A percentile compares a stretch with the other conserved stretches of the same genome.
These are phyloP conservation scores for Geosmithia putterillii DNA, from an alignment of 2,329 filamentous ascomycete species.

Conservation along the genomic window DNA sequence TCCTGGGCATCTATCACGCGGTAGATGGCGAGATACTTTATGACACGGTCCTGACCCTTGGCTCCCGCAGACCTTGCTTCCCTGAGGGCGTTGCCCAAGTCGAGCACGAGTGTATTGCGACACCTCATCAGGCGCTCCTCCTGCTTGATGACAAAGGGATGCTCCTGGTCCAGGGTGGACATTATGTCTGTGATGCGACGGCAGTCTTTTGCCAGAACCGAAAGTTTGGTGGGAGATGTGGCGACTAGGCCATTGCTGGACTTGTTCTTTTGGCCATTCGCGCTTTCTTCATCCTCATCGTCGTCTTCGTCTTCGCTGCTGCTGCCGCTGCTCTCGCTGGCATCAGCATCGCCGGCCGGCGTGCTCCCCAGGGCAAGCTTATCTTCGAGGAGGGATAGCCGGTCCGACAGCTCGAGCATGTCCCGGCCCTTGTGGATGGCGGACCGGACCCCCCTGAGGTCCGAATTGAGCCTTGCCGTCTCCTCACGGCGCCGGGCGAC, in stretches of 20 bases:
- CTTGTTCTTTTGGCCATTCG: slow-evolving; percentile 8
- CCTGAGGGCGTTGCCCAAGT: slow-evolving; percentile 36
- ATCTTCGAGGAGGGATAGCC: slow-evolving; percentile 51
- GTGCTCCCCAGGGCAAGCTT: slow-evolving; percentile 41
- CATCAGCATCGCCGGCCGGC: slow-evolving; percentile 5
- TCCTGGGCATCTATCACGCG: slow-evolving; percentile 36
- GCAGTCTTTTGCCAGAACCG: slow-evolving; percentile 32
- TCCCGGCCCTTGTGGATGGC: slow-evolving; percentile 49
- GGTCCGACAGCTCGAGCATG: slow-evolving; percentile 56
- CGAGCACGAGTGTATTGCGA: slow-evolving; percentile 43
- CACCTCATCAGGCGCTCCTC: slow-evolving; percentile 40
- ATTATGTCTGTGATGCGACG: slow-evolving; percentile 27
- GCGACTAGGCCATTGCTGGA: slow-evolving; percentile 19
- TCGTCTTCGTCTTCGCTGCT: slow-evolving; percentile 24
- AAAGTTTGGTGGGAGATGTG: slow-evolving; percentile 33
- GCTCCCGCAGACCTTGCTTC: slow-evolving; percentile 29
- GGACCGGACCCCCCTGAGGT: slow-evolving; percentile 51
- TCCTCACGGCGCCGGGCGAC: slow-evolving; percentile 54
- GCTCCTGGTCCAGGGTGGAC: slow-evolving; percentile 29
- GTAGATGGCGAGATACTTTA: slow-evolving; percentile 42
- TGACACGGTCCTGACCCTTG: slow-evolving; percentile 28
- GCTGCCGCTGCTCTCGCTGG: slow-evolving; percentile 6
- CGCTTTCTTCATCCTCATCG: slow-evolving; percentile 4
- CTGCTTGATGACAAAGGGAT: slow-evolving; percentile 36
- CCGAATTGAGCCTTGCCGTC: slow-evolving; percentile 47